Percentiles rank a stretch among this genome's conserved stretches.
phyloP scores from a whole-genome alignment of 768 basidiomycete species.

The Lactarius hengduanensis region DNA sequence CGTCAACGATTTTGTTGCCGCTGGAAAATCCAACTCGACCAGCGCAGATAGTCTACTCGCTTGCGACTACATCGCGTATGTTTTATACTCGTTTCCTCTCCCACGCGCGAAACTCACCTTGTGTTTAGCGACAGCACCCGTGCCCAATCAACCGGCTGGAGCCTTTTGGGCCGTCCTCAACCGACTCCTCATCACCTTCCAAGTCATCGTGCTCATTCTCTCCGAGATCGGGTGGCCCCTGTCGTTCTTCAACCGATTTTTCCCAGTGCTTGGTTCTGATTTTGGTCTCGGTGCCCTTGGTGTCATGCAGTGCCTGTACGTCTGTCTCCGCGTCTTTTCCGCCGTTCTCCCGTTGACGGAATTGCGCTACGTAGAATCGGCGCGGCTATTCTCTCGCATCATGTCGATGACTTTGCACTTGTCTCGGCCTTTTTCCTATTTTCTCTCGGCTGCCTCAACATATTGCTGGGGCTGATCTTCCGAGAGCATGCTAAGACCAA shows the following conservation, averaged over 20 bases:
- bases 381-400: constrained; percentile 51
- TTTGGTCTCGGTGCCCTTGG: constrained; percentile 89
- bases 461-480: constrained; percentile 73
- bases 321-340: constrained; percentile 25
- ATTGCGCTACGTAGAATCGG: constrained; percentile 39
- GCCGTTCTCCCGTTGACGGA: constrained; percentile 6
- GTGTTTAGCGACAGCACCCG: constrained; percentile 66
- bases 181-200: constrained; percentile 82
- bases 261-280: constrained; percentile 80
- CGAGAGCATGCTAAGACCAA: constrained; percentile 58
- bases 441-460: constrained; percentile 86
- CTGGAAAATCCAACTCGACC: constrained; percentile 25
- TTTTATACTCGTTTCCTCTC: not conserved
- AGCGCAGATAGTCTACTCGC: constrained; percentile 10
- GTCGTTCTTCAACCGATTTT: constrained; percentile 75
- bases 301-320: constrained; percentile 81
- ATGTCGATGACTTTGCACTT: constrained; percentile 85
- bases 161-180: constrained; percentile 90
- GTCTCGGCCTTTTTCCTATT: constrained; percentile 92
- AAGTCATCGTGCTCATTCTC: constrained; percentile 74
- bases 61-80: constrained; percentile 24
- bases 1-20: constrained; percentile 20
- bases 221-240: constrained; percentile 84
- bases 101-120: not conserved
- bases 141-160: constrained; percentile 89